phyloP scores from a whole-genome alignment of 768 basidiomycete genomes.

The Leccinellum rugosiceps region DNA sequence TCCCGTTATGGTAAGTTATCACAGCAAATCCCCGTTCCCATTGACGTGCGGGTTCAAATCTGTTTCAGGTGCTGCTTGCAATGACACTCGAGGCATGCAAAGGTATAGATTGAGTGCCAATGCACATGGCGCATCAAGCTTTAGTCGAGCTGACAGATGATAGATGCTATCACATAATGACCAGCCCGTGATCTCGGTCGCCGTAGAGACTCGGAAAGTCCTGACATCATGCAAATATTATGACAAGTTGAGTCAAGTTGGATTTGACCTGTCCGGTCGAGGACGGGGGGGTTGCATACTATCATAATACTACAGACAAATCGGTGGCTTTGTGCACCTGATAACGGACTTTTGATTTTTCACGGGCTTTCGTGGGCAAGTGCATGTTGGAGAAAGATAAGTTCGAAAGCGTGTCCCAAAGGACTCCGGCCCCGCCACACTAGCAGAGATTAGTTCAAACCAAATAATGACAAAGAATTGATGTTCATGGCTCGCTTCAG shows the following conservation, averaged over 20 bases:
- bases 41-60: background rate
- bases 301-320: no score
- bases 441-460: no score
- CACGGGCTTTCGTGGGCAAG: background rate
- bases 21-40: background rate
- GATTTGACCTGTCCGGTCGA: background rate
- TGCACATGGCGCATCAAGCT: background rate
- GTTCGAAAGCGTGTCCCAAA: background rate
- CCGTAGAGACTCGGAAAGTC: background rate
- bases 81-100: background rate
- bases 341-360: background rate
- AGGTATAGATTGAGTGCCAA: background rate
- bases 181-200: background rate
- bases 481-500: no score
- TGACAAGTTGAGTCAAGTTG: background rate
- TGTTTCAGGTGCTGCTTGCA: background rate
- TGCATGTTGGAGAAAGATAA: background rate
- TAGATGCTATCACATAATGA: background rate
- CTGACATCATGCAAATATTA: no score
- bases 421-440: no score
- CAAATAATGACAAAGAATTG: no score
- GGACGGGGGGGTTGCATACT: no score
- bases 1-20: background rate
- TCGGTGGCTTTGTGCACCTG: background rate
- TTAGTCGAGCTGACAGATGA: background rate